A percentile compares a stretch with the other conserved stretches of the same genome.
These are phyloP conservation scores for Diaporthe amygdali DNA, from an alignment of 2,329 filamentous ascomycete species.

Conservation along the genomic window DNA sequence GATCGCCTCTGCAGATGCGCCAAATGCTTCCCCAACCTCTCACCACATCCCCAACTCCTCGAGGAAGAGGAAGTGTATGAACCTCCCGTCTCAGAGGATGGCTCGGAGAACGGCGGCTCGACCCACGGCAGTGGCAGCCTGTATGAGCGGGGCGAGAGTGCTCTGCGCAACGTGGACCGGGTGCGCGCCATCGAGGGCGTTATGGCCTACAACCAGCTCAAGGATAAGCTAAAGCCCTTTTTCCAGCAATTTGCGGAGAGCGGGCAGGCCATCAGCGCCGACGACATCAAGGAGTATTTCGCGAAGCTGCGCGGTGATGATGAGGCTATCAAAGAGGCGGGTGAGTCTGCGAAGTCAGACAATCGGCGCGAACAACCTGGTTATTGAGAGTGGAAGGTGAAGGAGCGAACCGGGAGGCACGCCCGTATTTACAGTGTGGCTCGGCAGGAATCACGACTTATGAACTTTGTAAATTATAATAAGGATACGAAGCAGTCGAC, in stretches of 20 bases:
- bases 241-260: constrained; percentile 93
- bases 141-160: constrained; percentile 90
- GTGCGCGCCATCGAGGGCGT: constrained; percentile 94
- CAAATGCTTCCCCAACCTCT: constrained; percentile 77
- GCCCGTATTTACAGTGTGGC: neutral
- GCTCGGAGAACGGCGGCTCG: constrained; percentile 59
- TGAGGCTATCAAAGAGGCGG: constrained; percentile 69
- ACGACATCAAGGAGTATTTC: constrained; percentile 97
- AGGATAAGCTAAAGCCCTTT: constrained; percentile 94
- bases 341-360: constrained; percentile 53
- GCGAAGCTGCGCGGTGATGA: constrained; percentile 91
- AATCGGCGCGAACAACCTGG: constrained; percentile 58
- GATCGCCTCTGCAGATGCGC: constrained; percentile 81
- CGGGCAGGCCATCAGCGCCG: constrained; percentile 84
- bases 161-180: constrained; percentile 88
- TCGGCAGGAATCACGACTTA: constrained; percentile 7
- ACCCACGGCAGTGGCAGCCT: constrained; percentile 80
- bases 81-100: constrained; percentile 78
- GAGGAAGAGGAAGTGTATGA: constrained; percentile 96
- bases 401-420: neutral
- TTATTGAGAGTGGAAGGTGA: constrained; percentile 41
- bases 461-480: constrained; percentile 19
- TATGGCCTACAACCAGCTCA: constrained; percentile 97
- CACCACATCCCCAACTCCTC: constrained; percentile 77
- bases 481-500: neutral